Conservation (phyloP, 2,329 filamentous ascomycete species). For the Diaporthe ilicicola region DNA sequence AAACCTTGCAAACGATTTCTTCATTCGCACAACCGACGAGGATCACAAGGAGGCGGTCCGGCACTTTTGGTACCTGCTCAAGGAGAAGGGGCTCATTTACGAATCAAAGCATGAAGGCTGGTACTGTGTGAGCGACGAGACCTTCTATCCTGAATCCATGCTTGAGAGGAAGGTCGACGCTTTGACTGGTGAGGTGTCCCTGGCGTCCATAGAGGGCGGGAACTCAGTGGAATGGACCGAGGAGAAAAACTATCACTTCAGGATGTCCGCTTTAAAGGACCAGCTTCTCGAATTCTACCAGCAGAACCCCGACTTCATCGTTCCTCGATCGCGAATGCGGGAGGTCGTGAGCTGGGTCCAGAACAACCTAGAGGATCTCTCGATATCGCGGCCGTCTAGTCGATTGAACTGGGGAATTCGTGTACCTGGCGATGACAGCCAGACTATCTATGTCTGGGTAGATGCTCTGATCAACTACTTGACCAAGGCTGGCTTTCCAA, state of each 20-base stretch:
- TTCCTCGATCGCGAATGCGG: conserved; percentile 76
- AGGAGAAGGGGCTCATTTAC: conserved; percentile 81
- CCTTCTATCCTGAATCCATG: conserved; percentile 84
- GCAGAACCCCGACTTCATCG: conserved; percentile 79
- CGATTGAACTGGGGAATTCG: conserved; percentile 88
- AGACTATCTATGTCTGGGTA: conserved; percentile 98
- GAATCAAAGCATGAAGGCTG: conserved; percentile 88
- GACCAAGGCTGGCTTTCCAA: conserved; percentile 85
- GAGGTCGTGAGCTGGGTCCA: conserved; percentile 81
- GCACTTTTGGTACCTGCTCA: conserved; percentile 86
- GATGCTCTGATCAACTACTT: conserved; percentile 96
- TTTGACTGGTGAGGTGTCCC: conserved; percentile 81
- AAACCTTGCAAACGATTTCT: conserved; percentile 80
- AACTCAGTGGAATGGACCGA: conserved; percentile 95
- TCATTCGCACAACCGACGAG: conserved; percentile 89
- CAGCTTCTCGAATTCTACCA: conserved; percentile 81
- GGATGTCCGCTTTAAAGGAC: conserved; percentile 83
- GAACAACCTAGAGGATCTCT: conserved; percentile 84
- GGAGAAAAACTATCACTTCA: conserved; percentile 95
- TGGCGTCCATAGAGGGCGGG: conserved; percentile 86
- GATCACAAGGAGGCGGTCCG: conserved; percentile 86
- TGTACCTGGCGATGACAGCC: conserved; percentile 82
- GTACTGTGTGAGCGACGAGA: conserved; percentile 97
- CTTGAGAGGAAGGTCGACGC: conserved; percentile 81
- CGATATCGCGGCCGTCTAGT: conserved; percentile 82